Evolutionary conservation across 495 filamentous ascomycete genomes (phyloP), one percentile per base, ranked within the genome.

Genomic region (Lichenothelia convexa): DNA sequence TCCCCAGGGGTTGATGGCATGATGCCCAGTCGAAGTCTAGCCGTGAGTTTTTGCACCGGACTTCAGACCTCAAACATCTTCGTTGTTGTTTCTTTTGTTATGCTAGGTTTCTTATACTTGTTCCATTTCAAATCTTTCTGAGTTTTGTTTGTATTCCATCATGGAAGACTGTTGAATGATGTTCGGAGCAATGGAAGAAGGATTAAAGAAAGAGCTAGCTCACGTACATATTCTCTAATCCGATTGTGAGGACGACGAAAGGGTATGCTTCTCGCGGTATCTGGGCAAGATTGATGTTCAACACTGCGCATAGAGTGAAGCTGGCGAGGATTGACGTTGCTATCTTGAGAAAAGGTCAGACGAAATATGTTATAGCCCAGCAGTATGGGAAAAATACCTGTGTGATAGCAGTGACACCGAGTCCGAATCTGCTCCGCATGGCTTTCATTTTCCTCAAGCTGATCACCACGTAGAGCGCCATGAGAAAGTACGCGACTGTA

Each of bases 241-340:
- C 78, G 50, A 79, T 70, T 21, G 65, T 64, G 26, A 81, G 60
- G 11, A 80, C 63, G n/a, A 80, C 74, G 6, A 78, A 64, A 0
- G 78, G 78, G 52, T 78, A 83, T 19, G 67, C 65, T 36, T 56
- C 57, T 30, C 56, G 50, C 30, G 57, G 57, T 35, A 60, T 53
- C 35, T 46, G 51, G 4, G 49, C 43, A 2, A 60, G 44, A 35
- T 60, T 51, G 40, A 60, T 51, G 27, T 55, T 56, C 16, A 60
- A 45, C n/a, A 54, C 51, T 9, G 45, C 47, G 36, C 54, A 56
- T 32, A 59, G 45, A 0, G 50, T 49, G 34, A 57, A 53, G 44
- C 49, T 54, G 1, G 47, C 45, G 44, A 73, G 55, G 35, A 80
- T 68, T 8, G 78, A 74, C n/a, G 71, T 61, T 5, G 63, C 57